A percentile compares a stretch with the other conserved stretches of the same genome.
Evolutionary conservation across 2,329 filamentous ascomycete genomes (phyloP).

Genomic region (Pseudogymnoascus sp.): DNA sequence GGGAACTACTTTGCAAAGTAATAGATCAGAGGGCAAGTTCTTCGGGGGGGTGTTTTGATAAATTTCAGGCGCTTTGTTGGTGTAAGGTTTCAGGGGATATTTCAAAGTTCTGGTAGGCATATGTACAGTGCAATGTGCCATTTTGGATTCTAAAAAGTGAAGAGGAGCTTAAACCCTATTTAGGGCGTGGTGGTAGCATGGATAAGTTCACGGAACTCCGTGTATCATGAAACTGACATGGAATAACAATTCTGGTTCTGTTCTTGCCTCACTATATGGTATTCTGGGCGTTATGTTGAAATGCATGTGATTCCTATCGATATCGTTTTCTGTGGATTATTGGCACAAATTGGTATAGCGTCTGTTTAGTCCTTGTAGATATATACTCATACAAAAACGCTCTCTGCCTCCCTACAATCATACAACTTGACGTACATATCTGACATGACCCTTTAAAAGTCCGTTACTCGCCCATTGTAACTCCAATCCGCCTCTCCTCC

Average conservation of each 20-base stretch:
- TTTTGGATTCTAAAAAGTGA: constrained; percentile 6
- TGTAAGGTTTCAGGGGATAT: constrained; percentile 5
- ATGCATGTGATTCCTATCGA: background rate
- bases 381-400: background rate
- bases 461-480: constrained; percentile 89
- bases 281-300: background rate
- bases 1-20: background rate
- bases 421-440: background rate
- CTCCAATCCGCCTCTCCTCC: constrained; percentile 76
- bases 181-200: background rate
- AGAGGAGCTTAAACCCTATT: background rate
- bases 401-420: background rate
- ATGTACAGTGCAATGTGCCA: background rate
- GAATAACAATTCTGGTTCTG: background rate
- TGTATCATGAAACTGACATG: background rate
- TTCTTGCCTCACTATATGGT: background rate
- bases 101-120: constrained; percentile 4
- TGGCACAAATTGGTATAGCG: background rate
- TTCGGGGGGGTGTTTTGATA: background rate
- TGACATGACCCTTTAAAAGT: constrained; percentile 52
- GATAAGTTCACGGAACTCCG: background rate
- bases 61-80: constrained; percentile 9
- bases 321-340: background rate
- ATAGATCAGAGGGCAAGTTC: background rate
- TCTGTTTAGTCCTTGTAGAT: background rate